Percentiles rank a stretch among this genome's conserved stretches.
Conservation (phyloP, 371 early-diverging fungal genomes). For the Circinella minor region DNA sequence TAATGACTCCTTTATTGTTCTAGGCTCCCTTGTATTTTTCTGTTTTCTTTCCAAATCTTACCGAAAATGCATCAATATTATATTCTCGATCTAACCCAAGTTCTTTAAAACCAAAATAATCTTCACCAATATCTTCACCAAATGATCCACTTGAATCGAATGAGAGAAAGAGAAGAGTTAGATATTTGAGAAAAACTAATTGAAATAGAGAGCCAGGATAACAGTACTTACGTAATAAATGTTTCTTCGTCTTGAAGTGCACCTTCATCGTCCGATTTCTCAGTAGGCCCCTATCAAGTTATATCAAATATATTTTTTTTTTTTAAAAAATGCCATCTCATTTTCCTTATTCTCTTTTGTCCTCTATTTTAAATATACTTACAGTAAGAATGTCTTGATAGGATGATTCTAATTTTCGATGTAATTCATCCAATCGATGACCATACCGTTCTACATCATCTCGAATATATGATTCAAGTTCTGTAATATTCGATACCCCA, state of each 20-base stretch:
- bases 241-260: constrained; percentile 62
- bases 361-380: constrained; percentile 14
- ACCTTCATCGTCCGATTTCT: constrained; percentile 43
- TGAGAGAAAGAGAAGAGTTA: neutral
- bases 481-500: constrained; percentile 67
- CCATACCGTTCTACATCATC: constrained; percentile 79
- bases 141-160: constrained; percentile 66
- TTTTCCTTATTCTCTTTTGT: no score
- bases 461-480: constrained; percentile 77
- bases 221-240: constrained; percentile 47
- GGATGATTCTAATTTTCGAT: constrained; percentile 71
- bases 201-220: neutral
- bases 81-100: constrained; percentile 79
- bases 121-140: constrained; percentile 84
- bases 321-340: neutral
- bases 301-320: neutral
- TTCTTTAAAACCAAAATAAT: constrained; percentile 90
- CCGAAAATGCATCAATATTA: constrained; percentile 50
- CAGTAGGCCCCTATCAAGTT: constrained; percentile 34
- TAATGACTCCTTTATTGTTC: no score
- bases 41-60: constrained; percentile 23
- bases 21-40: no score
- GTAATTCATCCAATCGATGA: constrained; percentile 71
- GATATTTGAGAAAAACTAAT: neutral
- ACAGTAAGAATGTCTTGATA: constrained; percentile 62